phyloP scores from a whole-genome alignment of 2,329 filamentous ascomycete species.

The Biscogniauxia mediterranea region DNA sequence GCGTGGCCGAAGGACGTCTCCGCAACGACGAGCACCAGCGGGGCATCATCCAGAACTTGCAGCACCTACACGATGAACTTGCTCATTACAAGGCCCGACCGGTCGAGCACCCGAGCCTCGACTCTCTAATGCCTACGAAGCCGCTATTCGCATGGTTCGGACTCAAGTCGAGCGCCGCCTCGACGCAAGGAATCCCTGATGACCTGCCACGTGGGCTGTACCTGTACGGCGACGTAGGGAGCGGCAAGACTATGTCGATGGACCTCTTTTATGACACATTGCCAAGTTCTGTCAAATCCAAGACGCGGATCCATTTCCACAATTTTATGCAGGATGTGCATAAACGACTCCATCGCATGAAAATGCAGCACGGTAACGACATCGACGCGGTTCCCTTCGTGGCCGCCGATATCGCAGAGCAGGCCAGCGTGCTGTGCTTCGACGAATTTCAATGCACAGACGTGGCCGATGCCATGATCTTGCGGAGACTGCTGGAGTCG shows the following conservation, averaged over 20 bases:
- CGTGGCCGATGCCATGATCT: conserved; percentile 97
- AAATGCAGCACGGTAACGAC: conserved; percentile 84
- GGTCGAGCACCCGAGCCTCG: conserved; percentile 74
- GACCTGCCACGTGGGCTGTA: conserved; percentile 85
- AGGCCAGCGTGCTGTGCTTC: conserved; percentile 86
- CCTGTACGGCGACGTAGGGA: conserved; percentile 93
- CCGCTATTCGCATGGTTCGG: conserved; percentile 63
- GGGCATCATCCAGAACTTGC: conserved; percentile 84
- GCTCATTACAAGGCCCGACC: conserved; percentile 68
- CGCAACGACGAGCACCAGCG: conserved; percentile 90
- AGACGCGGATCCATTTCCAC: conserved; percentile 96
- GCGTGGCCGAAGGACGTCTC: conserved; percentile 71
- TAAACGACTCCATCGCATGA: conserved; percentile 83
- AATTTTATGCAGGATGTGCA: conserved; percentile 99
- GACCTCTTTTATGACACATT: conserved; percentile 95
- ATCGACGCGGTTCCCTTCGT: conserved; percentile 89
- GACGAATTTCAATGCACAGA: conserved; percentile 99
- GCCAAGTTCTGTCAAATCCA: conserved; percentile 72
- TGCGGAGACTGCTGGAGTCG: conserved; percentile 80
- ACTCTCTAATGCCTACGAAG: conserved; percentile 60
- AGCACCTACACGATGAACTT: conserved; percentile 85
- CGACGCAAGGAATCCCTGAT: conserved; percentile 59
- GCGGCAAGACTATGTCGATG: conserved; percentile 99
- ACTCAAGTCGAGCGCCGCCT: conserved; percentile 37
- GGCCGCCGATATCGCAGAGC: conserved; percentile 87